Base-by-base conservation (phyloP, 352 stramenopile species). In the Aphanomyces stellatus region DNA sequence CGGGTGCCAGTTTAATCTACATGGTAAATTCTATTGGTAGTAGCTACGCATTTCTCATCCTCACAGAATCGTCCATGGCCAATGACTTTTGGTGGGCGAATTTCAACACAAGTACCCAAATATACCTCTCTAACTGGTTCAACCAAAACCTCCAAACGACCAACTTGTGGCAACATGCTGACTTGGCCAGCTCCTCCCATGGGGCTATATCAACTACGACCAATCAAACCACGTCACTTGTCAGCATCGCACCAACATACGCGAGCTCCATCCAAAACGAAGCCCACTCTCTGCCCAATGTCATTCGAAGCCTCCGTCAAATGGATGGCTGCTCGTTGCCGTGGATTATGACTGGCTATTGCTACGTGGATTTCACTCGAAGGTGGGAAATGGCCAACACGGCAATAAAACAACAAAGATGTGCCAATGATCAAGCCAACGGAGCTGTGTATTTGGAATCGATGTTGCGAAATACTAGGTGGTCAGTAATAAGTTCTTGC, bases 1-100 rank as follows among this genome's bases (percentile, higher is more conserved):
- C 17, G 8, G 19, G n/a, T 7, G 10, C 57, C 22, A 49, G 60
- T 33, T 34, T 67, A 15, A 7, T 67, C 17, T 67, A 67, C 49
- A 49, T 67, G 28, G 24, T 34, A 8, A 55, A 19, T 6, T 49
- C 40, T 11, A 49, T 67, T 37, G 60, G 22, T 6, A 40, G 60
- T 19, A 67, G 60, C 25, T 48, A 48, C n/a, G 25, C 41, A 6
- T 67, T 49, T 57, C 19, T 67, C 19, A 8, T 48, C 3, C 0
- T 56, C 10, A 55, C 60, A 17, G 25, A 57, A 30, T 35, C n/a
- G 4, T 37, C 60, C 43, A 67, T 67, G 60, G 30, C 43, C 1
- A 67, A 67, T 31, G 60, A 67, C 60, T 67, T 67, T 67, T 67
- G 60, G 60, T 67, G 60, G 60, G 60, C 60, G 3, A 30, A 11